Percentiles rank a stretch among this genome's conserved stretches.
Conservation (phyloP, 169 alveolate species). For the Eimeria tenella region DNA sequence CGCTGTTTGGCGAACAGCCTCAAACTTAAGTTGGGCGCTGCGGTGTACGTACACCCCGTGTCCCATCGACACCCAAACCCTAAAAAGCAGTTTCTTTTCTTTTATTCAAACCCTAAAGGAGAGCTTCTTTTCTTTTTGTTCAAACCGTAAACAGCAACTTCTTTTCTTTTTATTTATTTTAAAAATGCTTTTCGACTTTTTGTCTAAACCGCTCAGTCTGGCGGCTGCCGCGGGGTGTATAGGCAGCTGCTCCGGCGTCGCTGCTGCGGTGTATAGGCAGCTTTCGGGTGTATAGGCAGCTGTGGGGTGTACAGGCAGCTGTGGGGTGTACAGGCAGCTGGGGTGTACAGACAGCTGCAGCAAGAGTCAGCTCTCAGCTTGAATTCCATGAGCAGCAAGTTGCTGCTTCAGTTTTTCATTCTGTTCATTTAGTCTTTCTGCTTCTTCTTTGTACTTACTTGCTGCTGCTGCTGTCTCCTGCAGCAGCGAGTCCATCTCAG, state of each 20-base stretch:
- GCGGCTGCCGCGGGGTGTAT: background rate
- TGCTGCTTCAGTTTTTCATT: background rate
- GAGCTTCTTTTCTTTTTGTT: background rate
- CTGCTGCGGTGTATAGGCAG: background rate
- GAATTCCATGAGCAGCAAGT: background rate
- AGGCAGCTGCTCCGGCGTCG: background rate
- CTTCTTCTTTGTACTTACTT: background rate
- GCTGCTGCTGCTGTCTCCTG: conserved; percentile 1
- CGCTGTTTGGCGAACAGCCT: background rate
- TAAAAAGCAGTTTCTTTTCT: too few relatives aligned
- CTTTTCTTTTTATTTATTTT: background rate
- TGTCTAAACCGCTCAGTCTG: background rate
- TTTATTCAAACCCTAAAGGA: background rate
- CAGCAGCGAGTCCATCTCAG: conserved; percentile 32
- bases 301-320: background rate
- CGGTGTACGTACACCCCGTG: background rate
- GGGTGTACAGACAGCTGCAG: background rate
- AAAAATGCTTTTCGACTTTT: background rate
- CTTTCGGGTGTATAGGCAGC: background rate
- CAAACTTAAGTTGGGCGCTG: background rate
- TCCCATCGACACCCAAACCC: too few relatives aligned
- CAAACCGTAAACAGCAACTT: background rate
- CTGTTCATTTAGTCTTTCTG: background rate
- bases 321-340: background rate
- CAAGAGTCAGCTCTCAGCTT: background rate